Conservation (phyloP, 2,329 filamentous ascomycete species). For the Coleophoma crateriformis region DNA sequence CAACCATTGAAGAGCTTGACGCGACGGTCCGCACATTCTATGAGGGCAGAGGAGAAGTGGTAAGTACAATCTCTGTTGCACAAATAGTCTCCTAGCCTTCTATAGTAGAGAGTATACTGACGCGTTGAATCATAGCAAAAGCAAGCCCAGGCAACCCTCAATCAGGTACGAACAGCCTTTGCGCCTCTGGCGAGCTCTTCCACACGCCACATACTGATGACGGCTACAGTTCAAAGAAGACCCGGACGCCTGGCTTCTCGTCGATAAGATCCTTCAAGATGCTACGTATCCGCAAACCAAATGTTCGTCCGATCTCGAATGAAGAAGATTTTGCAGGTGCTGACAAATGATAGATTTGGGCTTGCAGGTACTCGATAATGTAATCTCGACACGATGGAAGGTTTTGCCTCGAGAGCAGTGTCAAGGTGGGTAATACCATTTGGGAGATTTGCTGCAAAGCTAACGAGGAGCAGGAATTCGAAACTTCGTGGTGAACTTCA, state of each 20-base stretch:
- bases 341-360: constrained; percentile 64
- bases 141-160: constrained; percentile 85
- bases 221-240: constrained; percentile 88
- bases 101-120: constrained; percentile 26
- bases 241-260: constrained; percentile 93
- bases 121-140: constrained; percentile 68
- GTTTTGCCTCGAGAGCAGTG: constrained; percentile 94
- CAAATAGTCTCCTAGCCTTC: not conserved
- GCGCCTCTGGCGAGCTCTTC: constrained; percentile 8
- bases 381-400: constrained; percentile 99
- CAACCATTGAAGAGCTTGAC: constrained; percentile 90
- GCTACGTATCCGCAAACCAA: constrained; percentile 94
- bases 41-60: constrained; percentile 90
- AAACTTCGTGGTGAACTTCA: constrained; percentile 98
- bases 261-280: constrained; percentile 93
- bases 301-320: constrained; percentile 52
- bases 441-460: not conserved
- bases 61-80: constrained; percentile 38
- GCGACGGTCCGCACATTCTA: constrained; percentile 95
- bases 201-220: constrained; percentile 14
- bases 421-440: constrained; percentile 53
- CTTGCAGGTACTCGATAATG: constrained; percentile 93
- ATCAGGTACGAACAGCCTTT: constrained; percentile 61
- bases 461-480: constrained; percentile 67
- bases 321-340: not conserved